Percentiles rank a stretch among this genome's conserved stretches.
These are phyloP conservation scores for Rhodosorus marinus DNA, from an alignment of 23 red algal genomes.

Conservation along the genomic window DNA sequence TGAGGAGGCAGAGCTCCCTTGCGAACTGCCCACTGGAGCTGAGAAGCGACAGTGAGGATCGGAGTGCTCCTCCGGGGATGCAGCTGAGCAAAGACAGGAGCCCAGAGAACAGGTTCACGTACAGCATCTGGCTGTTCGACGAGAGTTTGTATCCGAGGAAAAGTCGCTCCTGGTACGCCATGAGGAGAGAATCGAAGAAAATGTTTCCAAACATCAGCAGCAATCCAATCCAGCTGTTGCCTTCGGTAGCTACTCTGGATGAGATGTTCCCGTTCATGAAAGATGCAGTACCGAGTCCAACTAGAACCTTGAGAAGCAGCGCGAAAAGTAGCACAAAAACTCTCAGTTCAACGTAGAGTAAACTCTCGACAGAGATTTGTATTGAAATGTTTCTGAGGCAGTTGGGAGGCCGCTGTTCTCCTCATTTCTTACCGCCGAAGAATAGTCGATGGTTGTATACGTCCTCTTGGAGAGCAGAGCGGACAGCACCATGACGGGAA, in stretches of 20 bases:
- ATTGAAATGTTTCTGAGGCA: no score
- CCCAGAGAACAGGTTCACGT: slow-evolving; percentile 2
- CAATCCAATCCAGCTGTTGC: neutral
- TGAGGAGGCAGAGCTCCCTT: neutral
- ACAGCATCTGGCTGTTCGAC: slow-evolving; percentile 5
- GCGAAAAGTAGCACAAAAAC: no score
- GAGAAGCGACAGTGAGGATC: no score
- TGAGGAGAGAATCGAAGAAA: slow-evolving; percentile 2
- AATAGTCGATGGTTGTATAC: slow-evolving; percentile 1
- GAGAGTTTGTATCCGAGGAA: slow-evolving; percentile 5
- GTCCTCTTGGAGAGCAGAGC: neutral
- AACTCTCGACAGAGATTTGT: no score
- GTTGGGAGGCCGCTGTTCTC: no score
- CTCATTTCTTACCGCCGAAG: neutral
- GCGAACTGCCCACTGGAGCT: neutral
- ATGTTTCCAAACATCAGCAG: slow-evolving; percentile 5
- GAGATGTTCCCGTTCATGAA: slow-evolving; percentile 4
- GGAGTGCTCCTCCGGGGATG: no score
- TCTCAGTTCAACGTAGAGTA: no score
- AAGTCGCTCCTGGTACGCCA: slow-evolving; percentile 5
- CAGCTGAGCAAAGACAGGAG: neutral
- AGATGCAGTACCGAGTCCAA: slow-evolving; percentile 1
- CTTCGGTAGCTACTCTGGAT: neutral
- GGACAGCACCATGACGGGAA: slow-evolving; percentile 2
- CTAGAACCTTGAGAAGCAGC: no score